Base-by-base conservation (phyloP, 345 rosid genomes). In the Euphorbia lathyris region DNA sequence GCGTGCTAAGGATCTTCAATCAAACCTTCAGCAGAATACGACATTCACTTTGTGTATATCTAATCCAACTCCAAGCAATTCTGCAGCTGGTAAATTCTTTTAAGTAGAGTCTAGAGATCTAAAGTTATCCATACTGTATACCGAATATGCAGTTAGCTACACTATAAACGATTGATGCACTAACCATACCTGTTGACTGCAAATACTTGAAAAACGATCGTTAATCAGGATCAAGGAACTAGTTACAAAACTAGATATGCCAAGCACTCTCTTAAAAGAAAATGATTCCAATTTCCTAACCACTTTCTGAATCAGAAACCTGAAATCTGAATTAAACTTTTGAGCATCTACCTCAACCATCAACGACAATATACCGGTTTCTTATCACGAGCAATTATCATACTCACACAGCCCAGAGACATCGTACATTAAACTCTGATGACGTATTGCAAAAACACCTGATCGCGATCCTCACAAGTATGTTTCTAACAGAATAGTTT, bases 331-430 rank as follows among this genome's bases (percentile, higher is more conserved):
- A 56, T 40, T 63, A 5, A 17, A 23, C 0, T 4, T 51, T 58
- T 22, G 27, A 32, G 50, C 38, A 34, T 59, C 27, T 53, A 63
- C 38, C 66, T 30, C 5, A 56, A 47, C 36, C 16, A 74, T 71
- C 58, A 67, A 48, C 30, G 59, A 45, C 3, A 45, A 12, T 22
- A 16, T 52, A 52, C 26, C 23, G 4, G 27, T 58, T 23, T 48
- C 22, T 56, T 38, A 66, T 72, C 63, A 63, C 58, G 66, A 60
- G 51, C 55, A 68, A 59, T 26, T 8, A 70, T 20, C 70, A 42
- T 22, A 38, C 20, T 50, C 17, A 29, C 29, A 38, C 38, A 71
- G 53, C 53, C 32, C 52, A 26, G n/a, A 52, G 9, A 34, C 30
- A 50, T 25, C 51, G 30, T 29, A 38, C 13, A 14, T 20, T 17